These are phyloP conservation scores for Lactarius trivialis DNA, from an alignment of 768 basidiomycete genomes.

Conservation along the genomic window DNA sequence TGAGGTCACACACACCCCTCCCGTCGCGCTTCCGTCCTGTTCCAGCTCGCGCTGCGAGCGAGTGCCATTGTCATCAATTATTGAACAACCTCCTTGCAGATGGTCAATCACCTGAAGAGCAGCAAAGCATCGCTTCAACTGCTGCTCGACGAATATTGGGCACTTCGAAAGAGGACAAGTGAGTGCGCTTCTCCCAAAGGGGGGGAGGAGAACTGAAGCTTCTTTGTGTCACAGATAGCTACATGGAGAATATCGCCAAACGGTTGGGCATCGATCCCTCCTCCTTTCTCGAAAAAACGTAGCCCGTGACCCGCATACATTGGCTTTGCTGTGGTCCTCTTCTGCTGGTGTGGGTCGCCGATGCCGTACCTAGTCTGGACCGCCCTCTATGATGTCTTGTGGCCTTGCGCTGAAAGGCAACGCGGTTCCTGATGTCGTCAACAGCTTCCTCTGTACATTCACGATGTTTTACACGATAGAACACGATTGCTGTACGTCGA, in stretches of 20 bases:
- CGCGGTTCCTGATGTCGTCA: not conserved
- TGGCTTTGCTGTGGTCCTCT: too few relatives aligned
- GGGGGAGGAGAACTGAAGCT: not conserved
- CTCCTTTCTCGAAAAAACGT: slow-evolving; percentile 5
- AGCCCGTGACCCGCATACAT: too few relatives aligned
- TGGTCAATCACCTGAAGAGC: slow-evolving; percentile 64
- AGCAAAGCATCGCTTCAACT: slow-evolving; percentile 78
- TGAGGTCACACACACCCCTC: not conserved
- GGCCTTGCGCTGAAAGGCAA: too few relatives aligned
- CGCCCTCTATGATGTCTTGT: too few relatives aligned
- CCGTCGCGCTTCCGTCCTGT: not conserved
- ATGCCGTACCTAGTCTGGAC: not conserved
- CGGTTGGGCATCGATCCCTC: slow-evolving; percentile 56
- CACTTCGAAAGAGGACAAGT: slow-evolving; percentile 72
- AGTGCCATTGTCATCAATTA: too few relatives aligned
- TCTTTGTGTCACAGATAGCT: slow-evolving; percentile 42
- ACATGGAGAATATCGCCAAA: slow-evolving; percentile 82
- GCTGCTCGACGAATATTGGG: slow-evolving; percentile 79
- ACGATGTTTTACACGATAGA: not conserved
- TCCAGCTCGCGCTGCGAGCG: too few relatives aligned
- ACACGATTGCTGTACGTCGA: too few relatives aligned
- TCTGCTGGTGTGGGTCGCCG: not conserved
- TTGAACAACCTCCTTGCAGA: slow-evolving; percentile 40
- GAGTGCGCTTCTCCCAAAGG: slow-evolving; percentile 17
- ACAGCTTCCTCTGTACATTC: too few relatives aligned